Base-by-base conservation (phyloP, 2,329 filamentous ascomycete genomes). In the Escovopsis sp. region DNA sequence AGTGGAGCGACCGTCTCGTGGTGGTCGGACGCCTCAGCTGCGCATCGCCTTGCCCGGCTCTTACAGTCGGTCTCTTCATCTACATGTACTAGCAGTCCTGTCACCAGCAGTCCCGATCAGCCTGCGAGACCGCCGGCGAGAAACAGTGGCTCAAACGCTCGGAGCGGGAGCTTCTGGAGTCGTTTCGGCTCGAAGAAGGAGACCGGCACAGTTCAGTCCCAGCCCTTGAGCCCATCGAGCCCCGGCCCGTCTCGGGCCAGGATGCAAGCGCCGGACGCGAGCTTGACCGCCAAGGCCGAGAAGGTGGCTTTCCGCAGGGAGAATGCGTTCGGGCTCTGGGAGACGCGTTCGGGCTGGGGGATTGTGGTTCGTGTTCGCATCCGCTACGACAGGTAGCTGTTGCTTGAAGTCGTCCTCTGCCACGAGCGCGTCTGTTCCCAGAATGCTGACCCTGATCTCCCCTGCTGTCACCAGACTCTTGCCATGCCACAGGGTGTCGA, bases 301-400 rank as follows among this genome's bases (percentile, higher is more conserved):
- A 60, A 69, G 42, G 57, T 68, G 2, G 63, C 64, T 0, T 70
- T 72, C 38, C 48, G 68, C n/a, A 48, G 47, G 31, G 60, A 69
- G 48, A 72, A 66, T 16, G 62, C 61, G 12, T 54, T 72, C 45
- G 68, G 67, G 0, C 49, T 72, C 1, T 66, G 61, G 58, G 66
- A 72, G 46, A 66, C 62, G 23, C 52, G 53, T 40, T 60, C 56
- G 2, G 68, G 68, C 2, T 71, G 60, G 56, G 67, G 58, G 0
- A 51, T 72, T 21, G 60, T 69, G 12, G 54, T 68, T 1, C 52
- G 48, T 1, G 52, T 70, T n/a, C 36, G 40, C 17, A 40, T 42
- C 13, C n/a, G n/a, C n/a, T n/a, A n/a, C n/a, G n/a, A n/a, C n/a
- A n/a, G n/a, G n/a, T n/a, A n/a, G n/a, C n/a, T n/a, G n/a, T n/a